A percentile compares a stretch with the other conserved stretches of the same genome.
Evolutionary conservation across 2,329 filamentous ascomycete genomes (phyloP).

Genomic region (Alternaria sp.): DNA sequence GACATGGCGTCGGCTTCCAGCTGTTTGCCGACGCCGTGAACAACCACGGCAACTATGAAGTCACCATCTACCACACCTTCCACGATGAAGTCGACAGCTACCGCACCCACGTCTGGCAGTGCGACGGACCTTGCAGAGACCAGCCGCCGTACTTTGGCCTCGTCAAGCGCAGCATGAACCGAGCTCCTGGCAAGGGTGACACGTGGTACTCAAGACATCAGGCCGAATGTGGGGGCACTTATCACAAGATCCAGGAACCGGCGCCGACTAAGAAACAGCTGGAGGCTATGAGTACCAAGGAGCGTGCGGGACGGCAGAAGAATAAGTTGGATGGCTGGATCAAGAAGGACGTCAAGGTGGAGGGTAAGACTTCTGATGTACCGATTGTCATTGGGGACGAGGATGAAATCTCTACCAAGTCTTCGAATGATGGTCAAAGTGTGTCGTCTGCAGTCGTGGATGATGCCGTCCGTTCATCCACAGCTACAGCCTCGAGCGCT

Average conservation of each 20-base stretch:
- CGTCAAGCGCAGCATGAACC: slow-evolving; percentile 56
- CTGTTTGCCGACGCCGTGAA: slow-evolving; percentile 55
- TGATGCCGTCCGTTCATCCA: slow-evolving; percentile 1
- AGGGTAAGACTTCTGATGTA: slow-evolving; percentile 19
- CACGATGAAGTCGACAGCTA: slow-evolving; percentile 56
- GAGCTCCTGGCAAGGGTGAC: slow-evolving; percentile 51
- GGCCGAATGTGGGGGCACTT: slow-evolving; percentile 51
- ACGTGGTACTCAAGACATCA: slow-evolving; percentile 51
- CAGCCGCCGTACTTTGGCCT: slow-evolving; percentile 52
- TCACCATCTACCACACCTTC: slow-evolving; percentile 54
- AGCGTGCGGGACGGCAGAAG: slow-evolving; percentile 52
- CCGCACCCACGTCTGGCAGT: slow-evolving; percentile 55
- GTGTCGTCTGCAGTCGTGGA: slow-evolving; percentile 10
- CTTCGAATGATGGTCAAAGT: slow-evolving; percentile 12
- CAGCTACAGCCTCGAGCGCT: background rate
- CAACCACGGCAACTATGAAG: slow-evolving; percentile 50
- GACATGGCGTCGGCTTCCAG: slow-evolving; percentile 53
- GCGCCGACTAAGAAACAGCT: slow-evolving; percentile 52
- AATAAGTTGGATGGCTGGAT: slow-evolving; percentile 54
- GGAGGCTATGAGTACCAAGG: slow-evolving; percentile 47
- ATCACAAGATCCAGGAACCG: slow-evolving; percentile 52
- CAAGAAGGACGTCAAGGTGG: slow-evolving; percentile 13
- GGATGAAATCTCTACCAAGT: slow-evolving; percentile 11
- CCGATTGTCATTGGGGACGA: slow-evolving; percentile 12
- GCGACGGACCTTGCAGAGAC: slow-evolving; percentile 49